These are phyloP conservation scores for Lactuca sativa DNA, from an alignment of 129 eudicot species.

Conservation along the genomic window DNA sequence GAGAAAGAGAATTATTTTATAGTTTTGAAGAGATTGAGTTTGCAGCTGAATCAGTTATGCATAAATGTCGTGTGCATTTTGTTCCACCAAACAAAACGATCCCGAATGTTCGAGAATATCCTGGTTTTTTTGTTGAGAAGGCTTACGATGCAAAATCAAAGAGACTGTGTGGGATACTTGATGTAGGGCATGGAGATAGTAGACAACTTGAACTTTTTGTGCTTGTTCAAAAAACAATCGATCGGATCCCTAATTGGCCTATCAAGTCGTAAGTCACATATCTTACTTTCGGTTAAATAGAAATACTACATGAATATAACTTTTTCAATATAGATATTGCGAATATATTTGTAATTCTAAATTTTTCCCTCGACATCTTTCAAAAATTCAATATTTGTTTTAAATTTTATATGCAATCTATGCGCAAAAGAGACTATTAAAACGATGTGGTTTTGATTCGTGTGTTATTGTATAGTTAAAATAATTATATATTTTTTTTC, in stretches of 20 bases:
- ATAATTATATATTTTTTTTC: too few relatives aligned
- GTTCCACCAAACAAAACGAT: slow-evolving; percentile 73
- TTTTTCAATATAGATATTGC: too few relatives aligned
- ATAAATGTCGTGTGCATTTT: slow-evolving; percentile 84
- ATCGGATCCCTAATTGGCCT: slow-evolving; percentile 12
- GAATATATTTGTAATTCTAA: too few relatives aligned
- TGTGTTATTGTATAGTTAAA: too few relatives aligned
- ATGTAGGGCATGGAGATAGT: slow-evolving; percentile 62
- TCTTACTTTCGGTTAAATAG: too few relatives aligned
- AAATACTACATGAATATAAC: too few relatives aligned
- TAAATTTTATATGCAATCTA: too few relatives aligned
- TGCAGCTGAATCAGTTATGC: slow-evolving; percentile 88
- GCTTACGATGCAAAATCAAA: slow-evolving; percentile 68
- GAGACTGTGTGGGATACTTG: slow-evolving; percentile 63
- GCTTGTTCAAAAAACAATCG: slow-evolving; percentile 68
- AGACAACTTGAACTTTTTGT: slow-evolving; percentile 67
- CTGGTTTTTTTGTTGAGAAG: slow-evolving; percentile 82
- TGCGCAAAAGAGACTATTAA: too few relatives aligned
- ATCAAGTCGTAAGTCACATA: not conserved
- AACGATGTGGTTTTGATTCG: too few relatives aligned
- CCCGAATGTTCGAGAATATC: slow-evolving; percentile 63
- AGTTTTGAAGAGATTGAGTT: slow-evolving; percentile 83
- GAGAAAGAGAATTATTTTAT: slow-evolving; percentile 76
- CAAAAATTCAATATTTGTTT: too few relatives aligned
- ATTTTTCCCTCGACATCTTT: too few relatives aligned